Conservation (phyloP, 1,139 yeast genomes). For the Arxiozyma slooffiae region DNA sequence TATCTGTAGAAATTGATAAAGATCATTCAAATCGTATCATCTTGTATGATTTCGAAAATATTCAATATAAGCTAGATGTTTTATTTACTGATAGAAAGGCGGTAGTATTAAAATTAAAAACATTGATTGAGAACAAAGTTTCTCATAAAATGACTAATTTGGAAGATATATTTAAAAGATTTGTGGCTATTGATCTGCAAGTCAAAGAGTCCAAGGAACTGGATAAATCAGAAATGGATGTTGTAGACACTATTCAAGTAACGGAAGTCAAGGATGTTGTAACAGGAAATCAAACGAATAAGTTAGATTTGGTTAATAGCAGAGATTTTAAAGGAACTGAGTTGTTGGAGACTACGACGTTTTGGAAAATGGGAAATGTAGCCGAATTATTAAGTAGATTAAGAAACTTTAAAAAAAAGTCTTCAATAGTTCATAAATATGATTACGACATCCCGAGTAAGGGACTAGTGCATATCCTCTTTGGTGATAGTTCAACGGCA, state of each 20-base stretch:
- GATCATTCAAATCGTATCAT: slow-evolving; percentile 45
- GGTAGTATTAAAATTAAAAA: slow-evolving; percentile 43
- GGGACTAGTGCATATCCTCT: slow-evolving; percentile 69
- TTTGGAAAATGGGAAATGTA: slow-evolving; percentile 20
- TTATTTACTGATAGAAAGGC: slow-evolving; percentile 57
- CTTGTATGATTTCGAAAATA: slow-evolving; percentile 49
- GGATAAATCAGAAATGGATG: slow-evolving; percentile 9
- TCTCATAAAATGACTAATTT: slow-evolving; percentile 36
- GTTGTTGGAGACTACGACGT: slow-evolving; percentile 9
- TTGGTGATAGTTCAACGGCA: slow-evolving; percentile 64
- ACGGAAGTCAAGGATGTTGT: not conserved
- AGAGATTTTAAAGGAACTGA: slow-evolving; percentile 1
- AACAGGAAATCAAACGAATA: not conserved
- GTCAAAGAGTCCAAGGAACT: slow-evolving; percentile 28
- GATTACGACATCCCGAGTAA: slow-evolving; percentile 59
- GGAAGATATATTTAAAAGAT: slow-evolving; percentile 20
- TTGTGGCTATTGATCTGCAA: slow-evolving; percentile 25
- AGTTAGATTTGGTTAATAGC: not conserved
- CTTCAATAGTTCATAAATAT: slow-evolving; percentile 29
- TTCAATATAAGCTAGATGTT: slow-evolving; percentile 44
- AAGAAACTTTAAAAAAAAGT: slow-evolving; percentile 21
- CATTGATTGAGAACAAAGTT: slow-evolving; percentile 45
- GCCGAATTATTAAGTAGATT: slow-evolving; percentile 16
- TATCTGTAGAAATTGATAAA: slow-evolving; percentile 47
- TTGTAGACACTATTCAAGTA: not conserved